Evolutionary conservation across 257 asterid genomes (phyloP).

Genomic region (Nicotiana undulata): DNA sequence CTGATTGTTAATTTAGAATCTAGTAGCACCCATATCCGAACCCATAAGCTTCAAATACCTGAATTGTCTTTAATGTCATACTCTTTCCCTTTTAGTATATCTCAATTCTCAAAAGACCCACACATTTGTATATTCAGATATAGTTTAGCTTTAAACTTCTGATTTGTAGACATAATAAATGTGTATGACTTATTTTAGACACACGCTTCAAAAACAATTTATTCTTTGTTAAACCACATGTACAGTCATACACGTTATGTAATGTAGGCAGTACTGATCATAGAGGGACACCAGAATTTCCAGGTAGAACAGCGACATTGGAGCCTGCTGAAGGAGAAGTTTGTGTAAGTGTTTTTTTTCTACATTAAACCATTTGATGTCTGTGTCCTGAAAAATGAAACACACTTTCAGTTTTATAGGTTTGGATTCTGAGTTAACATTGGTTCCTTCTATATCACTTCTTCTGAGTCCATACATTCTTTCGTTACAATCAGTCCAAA

Average conservation of each 20-base stretch:
- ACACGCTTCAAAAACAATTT: rapidly evolving
- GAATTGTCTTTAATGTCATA: no score
- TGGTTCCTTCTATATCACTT: neutral
- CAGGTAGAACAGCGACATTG: slow-evolving; percentile 90
- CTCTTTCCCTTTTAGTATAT: no score
- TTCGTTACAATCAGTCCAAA: neutral
- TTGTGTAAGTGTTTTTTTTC: slow-evolving; percentile 43
- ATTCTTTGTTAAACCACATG: no score
- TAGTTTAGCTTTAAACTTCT: no score
- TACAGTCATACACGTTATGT: neutral
- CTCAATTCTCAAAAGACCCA: no score
- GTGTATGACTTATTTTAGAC: no score
- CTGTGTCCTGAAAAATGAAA: neutral
- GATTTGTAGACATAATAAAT: no score
- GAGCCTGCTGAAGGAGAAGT: slow-evolving; percentile 75
- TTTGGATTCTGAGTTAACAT: neutral
- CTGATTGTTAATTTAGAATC: no score
- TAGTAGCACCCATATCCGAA: no score
- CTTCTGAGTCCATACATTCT: neutral
- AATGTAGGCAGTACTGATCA: slow-evolving; percentile 93
- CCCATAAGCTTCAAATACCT: no score
- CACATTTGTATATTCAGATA: no score
- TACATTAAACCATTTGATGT: neutral
- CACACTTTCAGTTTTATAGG: neutral
- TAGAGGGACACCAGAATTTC: slow-evolving; percentile 87